These are phyloP conservation scores for Litchi chinensis DNA, from an alignment of 345 rosid species.

Conservation along the genomic window DNA sequence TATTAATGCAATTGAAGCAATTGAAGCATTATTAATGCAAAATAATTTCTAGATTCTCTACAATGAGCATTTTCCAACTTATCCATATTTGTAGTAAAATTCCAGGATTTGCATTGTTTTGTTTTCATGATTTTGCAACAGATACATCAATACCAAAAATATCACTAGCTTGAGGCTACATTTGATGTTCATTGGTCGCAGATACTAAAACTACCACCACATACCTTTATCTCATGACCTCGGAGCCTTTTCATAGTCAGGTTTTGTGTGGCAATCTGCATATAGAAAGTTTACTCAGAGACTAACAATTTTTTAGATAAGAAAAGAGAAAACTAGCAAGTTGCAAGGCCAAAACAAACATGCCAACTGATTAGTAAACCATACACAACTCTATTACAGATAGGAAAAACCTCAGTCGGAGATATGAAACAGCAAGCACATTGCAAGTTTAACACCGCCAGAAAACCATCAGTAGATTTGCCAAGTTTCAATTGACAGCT, in stretches of 20 bases:
- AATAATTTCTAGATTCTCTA: too few relatives aligned
- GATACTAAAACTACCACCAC: not conserved
- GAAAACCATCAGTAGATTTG: not conserved
- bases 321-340: constrained; percentile 17
- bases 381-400: not conserved
- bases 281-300: constrained; percentile 30
- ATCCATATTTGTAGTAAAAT: not conserved
- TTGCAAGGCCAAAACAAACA: not conserved
- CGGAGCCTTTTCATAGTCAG: constrained; percentile 83
- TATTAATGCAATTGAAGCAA: too few relatives aligned
- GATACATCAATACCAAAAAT: not conserved
- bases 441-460: not conserved
- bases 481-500: not conserved
- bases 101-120: not conserved
- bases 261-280: constrained; percentile 82
- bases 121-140: not conserved
- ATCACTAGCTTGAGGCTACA: not conserved
- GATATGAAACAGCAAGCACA: not conserved
- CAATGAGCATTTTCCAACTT: not conserved
- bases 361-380: not conserved
- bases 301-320: constrained; percentile 8
- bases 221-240: constrained; percentile 92
- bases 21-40: too few relatives aligned
- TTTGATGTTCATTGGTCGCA: not conserved
- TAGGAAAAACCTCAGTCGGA: not conserved